Evolutionary conservation across 768 basidiomycete genomes (phyloP), one percentile per base, ranked within the genome.

Genomic region (Agaricus blazei): DNA sequence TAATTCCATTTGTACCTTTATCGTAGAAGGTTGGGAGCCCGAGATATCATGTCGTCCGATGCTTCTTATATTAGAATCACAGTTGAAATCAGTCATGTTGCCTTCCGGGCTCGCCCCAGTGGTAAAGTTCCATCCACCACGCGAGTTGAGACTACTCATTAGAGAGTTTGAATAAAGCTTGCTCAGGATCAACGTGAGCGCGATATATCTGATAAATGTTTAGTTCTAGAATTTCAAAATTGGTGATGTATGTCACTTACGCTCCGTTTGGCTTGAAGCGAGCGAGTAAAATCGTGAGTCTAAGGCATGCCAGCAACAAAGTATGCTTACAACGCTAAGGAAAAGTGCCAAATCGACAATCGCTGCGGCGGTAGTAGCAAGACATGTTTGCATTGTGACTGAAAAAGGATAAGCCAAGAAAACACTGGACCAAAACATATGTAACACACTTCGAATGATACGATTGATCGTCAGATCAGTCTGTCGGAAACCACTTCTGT

Each of bases 131-230:
- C 51, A 52, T 19, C 51, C 41, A n/a, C 31, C 41, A 12, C 51
- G 42, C 3, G 68, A 64, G 49, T 74, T 72, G 42, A 74, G 59
- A n/a, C 62, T 72, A 43, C 73, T 74, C 67, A 77, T 65, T 28
- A 75, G 62, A 1, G 70, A 70, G 62, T 73, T 75, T 26, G 73
- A 70, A 61, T 74, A 73, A 6, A 76, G 64, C 61, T 75, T 75
- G 43, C 71, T 66, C 4, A 74, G 68, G 4, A 68, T 66, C 47
- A 73, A 64, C 61, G 70, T 72, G 63, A 74, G 69, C 9, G 68
- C 61, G 6, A 75, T 60, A 60, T 75, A 69, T 38, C 73, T 74
- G 58, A 9, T 27, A 31, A 36, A 8, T 11, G 14, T 26, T 36
- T 44, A 23, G 24, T 24, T 14, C 44, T 4, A 9, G 36, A 14